These are phyloP conservation scores for Alopecurus myosuroides DNA, from an alignment of 176 grass and related monocot species.

Conservation along the genomic window DNA sequence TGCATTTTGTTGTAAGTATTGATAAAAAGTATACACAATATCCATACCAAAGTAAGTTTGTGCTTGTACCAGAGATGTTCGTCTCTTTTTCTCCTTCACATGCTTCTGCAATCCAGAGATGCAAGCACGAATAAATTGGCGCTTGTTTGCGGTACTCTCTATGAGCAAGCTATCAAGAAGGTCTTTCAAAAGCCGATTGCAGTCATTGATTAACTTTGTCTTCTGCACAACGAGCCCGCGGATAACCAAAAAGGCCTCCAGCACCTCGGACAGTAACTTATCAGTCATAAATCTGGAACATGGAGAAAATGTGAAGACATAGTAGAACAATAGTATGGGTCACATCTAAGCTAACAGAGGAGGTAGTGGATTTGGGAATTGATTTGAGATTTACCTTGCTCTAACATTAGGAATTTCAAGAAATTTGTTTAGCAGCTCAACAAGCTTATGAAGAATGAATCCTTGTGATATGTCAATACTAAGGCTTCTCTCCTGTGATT, in stretches of 20 bases:
- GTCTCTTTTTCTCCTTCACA: conserved; percentile 67
- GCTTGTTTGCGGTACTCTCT: conserved; percentile 86
- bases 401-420: conserved; percentile 96
- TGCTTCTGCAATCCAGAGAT: conserved; percentile 92
- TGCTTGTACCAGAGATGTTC: conserved; percentile 75
- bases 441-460: conserved; percentile 93
- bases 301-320: background rate
- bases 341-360: background rate
- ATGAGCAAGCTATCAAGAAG: conserved; percentile 88
- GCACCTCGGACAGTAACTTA: conserved; percentile 74
- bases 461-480: conserved; percentile 95
- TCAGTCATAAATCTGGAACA: conserved; percentile 81
- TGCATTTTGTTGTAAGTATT: conserved; percentile 12
- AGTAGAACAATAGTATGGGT: background rate
- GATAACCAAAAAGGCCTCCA: conserved; percentile 89
- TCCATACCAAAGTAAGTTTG: background rate
- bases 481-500: conserved; percentile 94
- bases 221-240: conserved; percentile 94
- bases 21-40: conserved; percentile 9
- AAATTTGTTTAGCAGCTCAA: conserved; percentile 95
- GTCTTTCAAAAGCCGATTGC: conserved; percentile 85
- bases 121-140: conserved; percentile 94
- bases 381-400: conserved; percentile 52
- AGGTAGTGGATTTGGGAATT: background rate
- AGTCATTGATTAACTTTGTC: conserved; percentile 96